Base-by-base conservation (phyloP, 139 green algal genomes). In the Chlorella sorokiniana region DNA sequence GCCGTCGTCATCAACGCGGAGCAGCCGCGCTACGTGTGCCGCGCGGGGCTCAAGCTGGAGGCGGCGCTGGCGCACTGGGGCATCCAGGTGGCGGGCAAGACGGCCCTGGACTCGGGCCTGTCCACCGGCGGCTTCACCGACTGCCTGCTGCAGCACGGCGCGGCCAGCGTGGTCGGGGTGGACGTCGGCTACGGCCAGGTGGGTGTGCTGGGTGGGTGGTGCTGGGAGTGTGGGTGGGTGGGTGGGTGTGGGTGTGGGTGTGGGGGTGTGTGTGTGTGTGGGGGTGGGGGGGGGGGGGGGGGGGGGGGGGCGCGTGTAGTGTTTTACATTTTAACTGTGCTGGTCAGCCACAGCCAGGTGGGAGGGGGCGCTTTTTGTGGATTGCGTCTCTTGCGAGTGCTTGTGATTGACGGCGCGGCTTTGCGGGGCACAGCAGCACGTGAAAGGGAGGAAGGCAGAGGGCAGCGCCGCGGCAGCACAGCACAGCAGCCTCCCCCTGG, bases 71-170 rank as follows among this genome's bases (percentile, higher is more conserved):
- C 93, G 22, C 83, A 94, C 35, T 99, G 97, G 76, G 79, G 71
- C 20, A 85, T 99, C 1, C 89, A 97, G 78, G 90, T 94, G 7
- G 79, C 54, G 5, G 96, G 93, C 6, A 81, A 91, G 31, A 84
- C 86, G 4, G 91, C 78, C 2, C 85, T 99, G 23, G 96, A 99
- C 81, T 90, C 94, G 41, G 96, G 96, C 0, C 88, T 99, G 44
- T 98, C 94, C 20, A 99, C 96, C 1, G 96, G 96, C 23, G 96
- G 96, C 65, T 99, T 99, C 87, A 95, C 96, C 61, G 96, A 99
- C 86, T 99, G 96, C 89, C 85, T 99, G 78, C 89, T 99, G 84
- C 96, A 99, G 90, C 69, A 84, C 10, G 96, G 96, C 6, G 93
- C 93, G 0, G 69, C 67, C 0, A 75, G 68, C 20, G 96, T 99